Evolutionary conservation across 805 yeast species (phyloP).

Genomic region (Debaryomyces prosopidis): DNA sequence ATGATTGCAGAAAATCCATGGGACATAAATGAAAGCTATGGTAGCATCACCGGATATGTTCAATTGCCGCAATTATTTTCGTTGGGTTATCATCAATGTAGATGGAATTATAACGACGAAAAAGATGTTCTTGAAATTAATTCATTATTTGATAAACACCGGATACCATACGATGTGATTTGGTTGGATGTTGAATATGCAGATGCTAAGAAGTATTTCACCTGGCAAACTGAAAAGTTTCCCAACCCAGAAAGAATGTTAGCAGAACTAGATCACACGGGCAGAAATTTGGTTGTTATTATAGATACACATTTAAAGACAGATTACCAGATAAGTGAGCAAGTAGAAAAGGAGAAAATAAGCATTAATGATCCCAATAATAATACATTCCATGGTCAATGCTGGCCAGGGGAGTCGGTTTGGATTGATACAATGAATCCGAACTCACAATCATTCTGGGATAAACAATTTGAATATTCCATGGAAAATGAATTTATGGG

Average conservation of each 20-base stretch:
- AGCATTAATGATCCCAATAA: slow-evolving; percentile 51
- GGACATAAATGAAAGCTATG: slow-evolving; percentile 60
- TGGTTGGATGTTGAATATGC: slow-evolving; percentile 97
- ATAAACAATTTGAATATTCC: slow-evolving; percentile 48
- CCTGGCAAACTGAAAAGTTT: slow-evolving; percentile 79
- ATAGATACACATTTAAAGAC: slow-evolving; percentile 90
- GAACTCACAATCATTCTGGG: slow-evolving; percentile 61
- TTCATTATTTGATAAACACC: slow-evolving; percentile 65
- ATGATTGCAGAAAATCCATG: slow-evolving; percentile 61
- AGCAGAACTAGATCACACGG: slow-evolving; percentile 61
- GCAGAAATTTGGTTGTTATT: slow-evolving; percentile 79
- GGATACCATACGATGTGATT: slow-evolving; percentile 84
- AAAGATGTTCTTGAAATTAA: slow-evolving; percentile 77
- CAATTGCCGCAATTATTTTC: slow-evolving; percentile 75
- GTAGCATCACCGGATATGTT: slow-evolving; percentile 70
- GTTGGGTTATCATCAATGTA: slow-evolving; percentile 91
- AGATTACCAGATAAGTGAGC: slow-evolving; percentile 64
- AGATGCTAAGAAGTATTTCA: slow-evolving; percentile 81
- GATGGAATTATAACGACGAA: slow-evolving; percentile 96
- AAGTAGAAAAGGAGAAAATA: slow-evolving; percentile 39
- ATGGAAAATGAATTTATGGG: slow-evolving; percentile 31
- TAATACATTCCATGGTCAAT: slow-evolving; percentile 71
- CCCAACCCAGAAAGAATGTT: slow-evolving; percentile 76
- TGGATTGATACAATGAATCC: slow-evolving; percentile 91
- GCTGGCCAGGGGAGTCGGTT: slow-evolving; percentile 97